phyloP scores from a whole-genome alignment of 768 basidiomycete species.

The Leccinum uliginosum region DNA sequence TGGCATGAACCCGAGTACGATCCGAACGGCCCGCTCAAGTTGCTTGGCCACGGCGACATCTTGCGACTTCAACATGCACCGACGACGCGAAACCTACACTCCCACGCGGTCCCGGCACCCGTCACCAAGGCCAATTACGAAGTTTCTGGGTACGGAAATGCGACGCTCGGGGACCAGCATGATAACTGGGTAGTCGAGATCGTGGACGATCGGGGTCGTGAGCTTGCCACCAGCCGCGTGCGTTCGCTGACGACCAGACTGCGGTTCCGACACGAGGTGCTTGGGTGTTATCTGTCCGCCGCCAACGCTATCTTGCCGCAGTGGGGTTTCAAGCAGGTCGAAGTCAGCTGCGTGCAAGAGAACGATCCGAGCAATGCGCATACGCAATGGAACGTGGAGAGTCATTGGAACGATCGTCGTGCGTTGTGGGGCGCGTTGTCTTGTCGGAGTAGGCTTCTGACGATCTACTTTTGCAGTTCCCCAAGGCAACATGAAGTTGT shows the following conservation, averaged over 20 bases:
- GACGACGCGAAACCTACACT: slow-evolving; percentile 90
- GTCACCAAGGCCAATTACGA: slow-evolving; percentile 87
- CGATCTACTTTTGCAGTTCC: slow-evolving; percentile 53
- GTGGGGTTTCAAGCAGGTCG: slow-evolving; percentile 99
- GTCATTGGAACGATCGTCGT: slow-evolving; percentile 95
- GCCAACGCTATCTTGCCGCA: slow-evolving; percentile 87
- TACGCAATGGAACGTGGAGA: slow-evolving; percentile 98
- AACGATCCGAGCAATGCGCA: slow-evolving; percentile 75
- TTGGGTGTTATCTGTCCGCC: slow-evolving; percentile 88
- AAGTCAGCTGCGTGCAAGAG: slow-evolving; percentile 90
- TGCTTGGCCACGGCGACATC: slow-evolving; percentile 68
- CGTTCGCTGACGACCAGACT: slow-evolving; percentile 90
- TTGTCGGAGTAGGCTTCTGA: background rate
- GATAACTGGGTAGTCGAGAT: slow-evolving; percentile 94
- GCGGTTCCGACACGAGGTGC: slow-evolving; percentile 70
- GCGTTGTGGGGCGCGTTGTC: slow-evolving; percentile 32
- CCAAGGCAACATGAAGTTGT: slow-evolving; percentile 74
- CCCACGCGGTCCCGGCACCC: slow-evolving; percentile 84
- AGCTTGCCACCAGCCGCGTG: slow-evolving; percentile 56
- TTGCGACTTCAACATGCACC: slow-evolving; percentile 79
- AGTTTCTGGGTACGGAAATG: slow-evolving; percentile 92
- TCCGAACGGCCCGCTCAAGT: slow-evolving; percentile 61
- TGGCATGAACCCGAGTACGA: slow-evolving; percentile 76
- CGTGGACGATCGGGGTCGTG: slow-evolving; percentile 82
- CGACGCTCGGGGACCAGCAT: slow-evolving; percentile 78